Evolutionary conservation across 768 basidiomycete species (phyloP).

Genomic region (Suillus fuscotomentosus): DNA sequence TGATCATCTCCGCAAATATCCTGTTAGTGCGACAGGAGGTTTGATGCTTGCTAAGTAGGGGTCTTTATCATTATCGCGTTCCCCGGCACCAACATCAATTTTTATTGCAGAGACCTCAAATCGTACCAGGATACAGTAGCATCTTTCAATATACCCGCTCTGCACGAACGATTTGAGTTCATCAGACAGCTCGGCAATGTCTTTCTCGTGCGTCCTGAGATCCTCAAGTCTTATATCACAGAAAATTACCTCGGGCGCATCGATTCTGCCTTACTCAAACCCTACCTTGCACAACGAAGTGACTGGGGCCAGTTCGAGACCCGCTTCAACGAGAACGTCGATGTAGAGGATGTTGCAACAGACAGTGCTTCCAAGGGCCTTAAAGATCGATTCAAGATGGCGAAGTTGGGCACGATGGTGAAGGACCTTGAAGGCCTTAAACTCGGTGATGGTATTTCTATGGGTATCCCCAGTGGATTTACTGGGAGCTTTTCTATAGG

Average conservation of each 20-base stretch:
- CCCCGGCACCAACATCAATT: constrained; percentile 2
- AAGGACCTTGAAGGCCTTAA: constrained; percentile 78
- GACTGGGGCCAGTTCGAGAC: constrained; percentile 90
- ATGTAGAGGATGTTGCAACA: constrained; percentile 39
- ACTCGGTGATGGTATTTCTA: constrained; percentile 53
- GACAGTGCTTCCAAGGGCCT: constrained; percentile 44
- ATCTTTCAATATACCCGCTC: constrained; percentile 77
- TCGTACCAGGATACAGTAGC: constrained; percentile 90
- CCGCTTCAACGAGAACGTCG: constrained; percentile 64
- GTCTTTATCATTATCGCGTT: background rate
- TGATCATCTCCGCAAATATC: constrained; percentile 94
- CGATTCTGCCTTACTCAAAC: constrained; percentile 80
- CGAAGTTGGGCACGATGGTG: constrained; percentile 81
- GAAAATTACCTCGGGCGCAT: constrained; percentile 93
- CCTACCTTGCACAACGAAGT: constrained; percentile 86
- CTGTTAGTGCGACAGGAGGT: constrained; percentile 94
- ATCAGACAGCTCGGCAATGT: constrained; percentile 95
- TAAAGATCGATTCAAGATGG: constrained; percentile 60
- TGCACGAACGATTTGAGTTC: constrained; percentile 97
- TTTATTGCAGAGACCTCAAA: constrained; percentile 77
- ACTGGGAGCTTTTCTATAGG: constrained; percentile 51
- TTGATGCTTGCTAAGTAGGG: constrained; percentile 96
- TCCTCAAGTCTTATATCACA: constrained; percentile 92
- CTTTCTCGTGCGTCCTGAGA: constrained; percentile 95
- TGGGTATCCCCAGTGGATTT: constrained; percentile 57